Base-by-base conservation (phyloP, 371 early-diverging fungal genomes). In the Mucor circinelloides region DNA sequence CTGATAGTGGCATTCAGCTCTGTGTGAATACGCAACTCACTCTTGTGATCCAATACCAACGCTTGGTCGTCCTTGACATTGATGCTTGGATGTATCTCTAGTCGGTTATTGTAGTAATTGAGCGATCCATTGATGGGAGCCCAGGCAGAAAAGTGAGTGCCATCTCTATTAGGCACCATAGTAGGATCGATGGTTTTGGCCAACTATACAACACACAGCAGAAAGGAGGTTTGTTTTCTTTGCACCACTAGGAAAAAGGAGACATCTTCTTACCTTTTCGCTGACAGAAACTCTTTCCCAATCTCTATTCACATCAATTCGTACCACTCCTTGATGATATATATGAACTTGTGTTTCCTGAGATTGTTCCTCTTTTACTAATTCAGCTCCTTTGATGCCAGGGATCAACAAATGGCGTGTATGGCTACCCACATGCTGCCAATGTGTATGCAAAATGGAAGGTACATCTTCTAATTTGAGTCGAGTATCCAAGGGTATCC, bases 211-310 rank as follows among this genome's bases (percentile, higher is more conserved):
- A 21, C 21, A 50, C 25, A 52, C 52, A 52, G 25, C 12, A 5
- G 25, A 46, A 34, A 61, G 44, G 27, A 27, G 62, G 25, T 48
- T 57, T 27, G n/a, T 31, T 31, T n/a, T n/a, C n/a, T n/a, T 12
- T 54, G 25, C 38, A 40, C 10, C 25, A 40, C 17, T 40, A 8
- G 44, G 21, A 56, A 40, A 23, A n/a, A 58, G 36, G 44, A 42
- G 27, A 8, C 15, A 13, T 8, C 40, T 3, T 42, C 15, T 52
- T 75, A 76, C 79, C 74, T 75, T 74, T 71, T 77, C 77, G 17
- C 73, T 69, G 17, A 79, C 69, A 12, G 75, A 63, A 6, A 79
- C 63, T 15, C 40, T 63, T 60, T 76, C 80, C 80, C 77, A 76
- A 59, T 72, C 64, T 54, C 72, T 64, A 28, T 73, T 61, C 13